Percentiles rank a stretch among this genome's conserved stretches.
phyloP scores from a whole-genome alignment of 805 yeast species.

The Candida mattraensis region DNA sequence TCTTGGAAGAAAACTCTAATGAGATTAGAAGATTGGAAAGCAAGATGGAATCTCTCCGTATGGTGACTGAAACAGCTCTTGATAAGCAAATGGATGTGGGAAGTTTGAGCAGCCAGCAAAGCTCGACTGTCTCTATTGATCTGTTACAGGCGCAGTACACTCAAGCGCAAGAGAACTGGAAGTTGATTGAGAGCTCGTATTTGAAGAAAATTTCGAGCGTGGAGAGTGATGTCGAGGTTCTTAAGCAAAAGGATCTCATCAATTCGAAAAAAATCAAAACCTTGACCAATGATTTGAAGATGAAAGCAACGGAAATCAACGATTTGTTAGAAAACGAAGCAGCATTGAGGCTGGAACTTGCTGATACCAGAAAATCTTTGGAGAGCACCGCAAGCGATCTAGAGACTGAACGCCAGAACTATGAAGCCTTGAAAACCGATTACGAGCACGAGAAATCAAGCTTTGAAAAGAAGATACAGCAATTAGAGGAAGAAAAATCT shows the following conservation, averaged over 20 bases:
- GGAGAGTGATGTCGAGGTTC: constrained; percentile 45
- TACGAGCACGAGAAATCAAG: constrained; percentile 26
- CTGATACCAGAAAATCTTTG: constrained; percentile 22
- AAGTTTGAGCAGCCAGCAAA: constrained; percentile 3
- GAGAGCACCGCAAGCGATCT: constrained; percentile 17
- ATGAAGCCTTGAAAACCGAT: constrained; percentile 31
- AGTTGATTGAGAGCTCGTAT: constrained; percentile 69
- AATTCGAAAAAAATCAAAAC: constrained; percentile 30
- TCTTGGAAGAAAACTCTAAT: constrained; percentile 33
- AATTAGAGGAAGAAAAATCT: constrained; percentile 30
- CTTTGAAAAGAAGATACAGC: constrained; percentile 27
- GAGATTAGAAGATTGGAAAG: constrained; percentile 65
- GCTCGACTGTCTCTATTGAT: constrained; percentile 33
- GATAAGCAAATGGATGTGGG: constrained; percentile 8
- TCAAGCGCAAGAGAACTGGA: constrained; percentile 80
- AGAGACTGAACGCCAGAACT: constrained; percentile 22
- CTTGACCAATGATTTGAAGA: constrained; percentile 38
- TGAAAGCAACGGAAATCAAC: constrained; percentile 28
- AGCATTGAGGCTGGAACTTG: constrained; percentile 18
- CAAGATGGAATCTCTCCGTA: constrained; percentile 66
- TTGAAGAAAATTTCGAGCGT: constrained; percentile 44
- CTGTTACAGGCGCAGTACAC: constrained; percentile 69
- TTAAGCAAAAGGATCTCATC: constrained; percentile 32
- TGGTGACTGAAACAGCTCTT: constrained; percentile 52
- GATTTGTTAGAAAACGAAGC: constrained; percentile 28